Percentiles rank a stretch among this genome's conserved stretches.
Conservation (phyloP, 805 yeast genomes). For the Candida ulmi region DNA sequence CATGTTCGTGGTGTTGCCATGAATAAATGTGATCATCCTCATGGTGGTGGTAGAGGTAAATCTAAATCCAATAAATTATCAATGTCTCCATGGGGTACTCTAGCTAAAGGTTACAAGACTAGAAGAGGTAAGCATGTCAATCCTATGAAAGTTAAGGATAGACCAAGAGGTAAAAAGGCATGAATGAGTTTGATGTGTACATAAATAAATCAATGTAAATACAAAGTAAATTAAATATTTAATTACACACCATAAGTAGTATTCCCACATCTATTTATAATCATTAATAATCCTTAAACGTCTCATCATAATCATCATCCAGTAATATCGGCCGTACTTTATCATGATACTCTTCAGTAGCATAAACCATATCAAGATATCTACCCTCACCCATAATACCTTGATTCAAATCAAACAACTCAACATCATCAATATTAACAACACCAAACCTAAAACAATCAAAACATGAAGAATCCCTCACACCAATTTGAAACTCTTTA, state of each 20-base stretch:
- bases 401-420: neutral
- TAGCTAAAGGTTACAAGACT: slow-evolving; percentile 91
- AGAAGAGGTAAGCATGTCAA: slow-evolving; percentile 86
- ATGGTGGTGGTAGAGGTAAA: slow-evolving; percentile 99
- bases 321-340: neutral
- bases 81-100: slow-evolving; percentile 93
- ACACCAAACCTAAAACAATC: neutral
- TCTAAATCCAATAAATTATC: slow-evolving; percentile 93
- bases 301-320: neutral
- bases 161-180: slow-evolving; percentile 68
- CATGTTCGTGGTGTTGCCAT: slow-evolving; percentile 96
- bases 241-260: too few species aligned
- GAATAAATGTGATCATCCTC: slow-evolving; percentile 97
- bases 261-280: too few species aligned
- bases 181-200: too few species aligned
- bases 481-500: neutral
- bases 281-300: too few species aligned
- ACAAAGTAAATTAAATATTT: neutral
- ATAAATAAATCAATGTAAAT: too few species aligned
- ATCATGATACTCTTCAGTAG: neutral
- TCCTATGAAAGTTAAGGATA: slow-evolving; percentile 80
- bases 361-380: neutral
- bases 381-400: neutral
- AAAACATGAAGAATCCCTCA: too few species aligned
- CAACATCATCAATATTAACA: neutral